Evolutionary conservation across 2,329 filamentous ascomycete species (phyloP).

Genomic region (Periconia digitata): DNA sequence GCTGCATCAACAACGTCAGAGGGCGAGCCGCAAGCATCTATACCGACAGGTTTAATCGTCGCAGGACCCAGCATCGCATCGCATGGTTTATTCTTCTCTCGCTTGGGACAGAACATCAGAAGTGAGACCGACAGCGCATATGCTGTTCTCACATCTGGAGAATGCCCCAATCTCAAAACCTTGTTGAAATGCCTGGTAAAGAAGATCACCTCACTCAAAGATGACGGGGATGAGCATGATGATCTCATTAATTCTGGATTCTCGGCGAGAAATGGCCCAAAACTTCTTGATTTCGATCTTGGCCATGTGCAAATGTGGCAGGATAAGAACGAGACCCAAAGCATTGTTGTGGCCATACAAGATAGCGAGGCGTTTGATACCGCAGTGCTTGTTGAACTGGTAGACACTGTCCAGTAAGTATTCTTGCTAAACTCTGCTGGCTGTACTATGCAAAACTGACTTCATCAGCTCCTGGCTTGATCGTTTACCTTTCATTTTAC

Average conservation of each 20-base stretch:
- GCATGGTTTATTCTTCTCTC: constrained; percentile 72
- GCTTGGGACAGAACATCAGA: constrained; percentile 56
- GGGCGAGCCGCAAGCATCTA: constrained; percentile 46
- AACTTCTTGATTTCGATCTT: constrained; percentile 76
- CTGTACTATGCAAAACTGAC: constrained; percentile 19
- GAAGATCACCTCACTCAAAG: constrained; percentile 59
- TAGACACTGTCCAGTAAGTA: constrained; percentile 67
- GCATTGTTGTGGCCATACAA: constrained; percentile 73
- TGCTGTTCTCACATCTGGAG: constrained; percentile 68
- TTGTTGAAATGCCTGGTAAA: constrained; percentile 72
- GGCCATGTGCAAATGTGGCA: constrained; percentile 67
- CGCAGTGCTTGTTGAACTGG: constrained; percentile 68
- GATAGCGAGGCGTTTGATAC: constrained; percentile 83
- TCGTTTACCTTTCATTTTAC: constrained; percentile 73
- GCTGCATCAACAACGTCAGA: constrained; percentile 24
- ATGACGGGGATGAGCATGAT: constrained; percentile 58
- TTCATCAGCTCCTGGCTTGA: constrained; percentile 64
- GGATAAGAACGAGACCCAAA: constrained; percentile 54
- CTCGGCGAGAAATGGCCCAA: constrained; percentile 55
- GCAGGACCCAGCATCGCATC: constrained; percentile 78
- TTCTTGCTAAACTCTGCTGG: too few relatives aligned
- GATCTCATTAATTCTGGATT: constrained; percentile 15
- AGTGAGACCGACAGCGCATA: constrained; percentile 56
- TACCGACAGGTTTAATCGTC: constrained; percentile 72
- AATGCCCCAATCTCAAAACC: constrained; percentile 73